Conservation (phyloP, 2,329 filamentous ascomycete genomes). For the Fusarium oligoseptatum region DNA sequence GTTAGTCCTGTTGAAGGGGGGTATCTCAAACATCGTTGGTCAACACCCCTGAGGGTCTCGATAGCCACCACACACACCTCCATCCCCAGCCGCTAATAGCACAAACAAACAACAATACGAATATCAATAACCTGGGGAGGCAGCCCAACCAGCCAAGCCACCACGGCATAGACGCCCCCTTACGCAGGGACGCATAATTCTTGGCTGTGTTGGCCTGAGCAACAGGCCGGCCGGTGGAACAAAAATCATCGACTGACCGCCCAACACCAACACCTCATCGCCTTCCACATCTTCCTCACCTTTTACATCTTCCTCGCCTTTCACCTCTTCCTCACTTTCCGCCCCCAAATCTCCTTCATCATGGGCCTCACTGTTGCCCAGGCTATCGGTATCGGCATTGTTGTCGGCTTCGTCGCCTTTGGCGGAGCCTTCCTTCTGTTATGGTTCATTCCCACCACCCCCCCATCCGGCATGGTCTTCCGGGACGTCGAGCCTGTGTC, state of each 20-base stretch:
- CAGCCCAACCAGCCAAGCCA: neutral
- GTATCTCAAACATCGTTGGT: neutral
- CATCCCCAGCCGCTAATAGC: neutral
- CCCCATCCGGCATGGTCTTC: too few species aligned
- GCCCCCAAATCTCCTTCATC: neutral
- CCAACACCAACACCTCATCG: neutral
- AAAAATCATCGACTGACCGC: neutral
- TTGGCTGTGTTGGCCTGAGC: neutral
- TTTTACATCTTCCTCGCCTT: too few species aligned
- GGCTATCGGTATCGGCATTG: neutral
- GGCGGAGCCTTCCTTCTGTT: neutral
- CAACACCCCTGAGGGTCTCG: neutral
- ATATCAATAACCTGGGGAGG: neutral
- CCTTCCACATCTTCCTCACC: neutral
- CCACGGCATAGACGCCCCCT: neutral
- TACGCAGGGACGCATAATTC: neutral
- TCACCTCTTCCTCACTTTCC: neutral
- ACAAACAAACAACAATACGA: neutral
- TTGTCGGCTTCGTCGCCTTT: neutral
- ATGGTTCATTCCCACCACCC: too few species aligned
- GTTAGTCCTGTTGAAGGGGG: neutral
- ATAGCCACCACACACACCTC: neutral
- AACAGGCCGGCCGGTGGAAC: neutral
- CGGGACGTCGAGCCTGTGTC: too few species aligned
- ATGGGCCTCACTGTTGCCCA: neutral